Base-by-base conservation (phyloP, 352 stramenopile genomes). In the Thraustotheca clavata region DNA sequence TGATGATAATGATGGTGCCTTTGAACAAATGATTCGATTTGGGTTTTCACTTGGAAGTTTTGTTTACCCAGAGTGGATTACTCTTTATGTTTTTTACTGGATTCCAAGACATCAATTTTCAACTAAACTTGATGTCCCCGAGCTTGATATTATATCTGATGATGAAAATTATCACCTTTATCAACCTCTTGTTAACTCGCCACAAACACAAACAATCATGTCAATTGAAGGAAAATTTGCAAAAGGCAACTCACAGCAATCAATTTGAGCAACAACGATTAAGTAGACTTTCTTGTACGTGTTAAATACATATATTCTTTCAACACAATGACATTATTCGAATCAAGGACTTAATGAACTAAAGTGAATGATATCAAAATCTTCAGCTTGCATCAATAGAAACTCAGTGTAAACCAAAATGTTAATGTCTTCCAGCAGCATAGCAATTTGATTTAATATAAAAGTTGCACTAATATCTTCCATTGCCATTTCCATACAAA, bases 71-170 rank as follows among this genome's bases (percentile, higher is more conserved):
- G 87, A 86, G 54, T 88, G 76, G 76, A 77, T 76, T 33, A 79
- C 62, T 3, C 62, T 89, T 43, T 87, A 87, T 68, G 80, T 89
- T 22, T 89, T 89, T 68, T 89, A 80, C 48, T 62, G 86, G 57
- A 59, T 86, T 40, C 74, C 76, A 31, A 77, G 80, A 26, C 83
- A 82, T 67, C 76, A 86, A 68, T 87, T 87, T 50, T 75, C 72
- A 29, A 86, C 76, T 18, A 49, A 70, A 24, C 66, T 89, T 22
- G 80, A 89, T 38, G 65, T 89, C 18, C 75, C 80, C 1, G 80
- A 77, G 7, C 50, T 87, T n/a, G 55, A 62, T 14, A 27, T 32
- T 16, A n/a, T 34, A 29, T 18, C 34, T 2, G 54, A 62, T 29
- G 54, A 62, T 40, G 54, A 62, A 29, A 52, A 24, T 24, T 52